Percentiles rank a stretch among this genome's conserved stretches.
These are phyloP conservation scores for Lichtheimia corymbifera DNA, from an alignment of 371 early-diverging fungal genomes.

Conservation along the genomic window DNA sequence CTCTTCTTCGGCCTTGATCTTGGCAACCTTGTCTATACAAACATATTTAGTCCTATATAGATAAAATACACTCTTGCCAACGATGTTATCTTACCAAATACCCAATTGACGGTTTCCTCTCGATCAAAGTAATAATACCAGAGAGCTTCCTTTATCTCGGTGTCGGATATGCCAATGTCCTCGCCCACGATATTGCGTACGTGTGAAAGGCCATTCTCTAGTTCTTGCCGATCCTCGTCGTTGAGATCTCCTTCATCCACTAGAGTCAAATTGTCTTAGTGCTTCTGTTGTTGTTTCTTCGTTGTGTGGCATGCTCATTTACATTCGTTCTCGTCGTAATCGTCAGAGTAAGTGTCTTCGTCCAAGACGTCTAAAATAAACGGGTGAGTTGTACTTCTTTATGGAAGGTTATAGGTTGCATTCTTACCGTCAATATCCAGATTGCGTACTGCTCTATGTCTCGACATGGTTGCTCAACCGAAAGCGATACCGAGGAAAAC, in stretches of 20 bases:
- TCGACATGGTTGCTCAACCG: conserved; percentile 56
- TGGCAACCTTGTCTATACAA: conserved; percentile 37
- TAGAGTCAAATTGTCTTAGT: conserved; percentile 4
- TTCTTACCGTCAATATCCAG: conserved; percentile 66
- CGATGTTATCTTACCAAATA: conserved; percentile 52
- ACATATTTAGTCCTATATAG: not conserved
- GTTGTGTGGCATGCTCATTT: not conserved
- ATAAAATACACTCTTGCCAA: not conserved
- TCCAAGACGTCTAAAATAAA: conserved; percentile 58
- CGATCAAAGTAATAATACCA: conserved; percentile 69
- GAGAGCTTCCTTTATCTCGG: conserved; percentile 66
- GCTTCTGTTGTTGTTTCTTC: not conserved
- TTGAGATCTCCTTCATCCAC: conserved; percentile 41
- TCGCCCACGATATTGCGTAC: conserved; percentile 58
- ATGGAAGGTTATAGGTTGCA: not conserved
- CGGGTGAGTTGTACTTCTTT: not conserved
- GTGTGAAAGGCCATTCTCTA: conserved; percentile 55
- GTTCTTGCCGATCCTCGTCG: conserved; percentile 47
- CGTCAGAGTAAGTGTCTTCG: conserved; percentile 60
- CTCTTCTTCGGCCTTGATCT: conserved; percentile 38
- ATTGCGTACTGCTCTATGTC: conserved; percentile 75
- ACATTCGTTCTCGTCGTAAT: conserved; percentile 56
- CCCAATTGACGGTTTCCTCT: conserved; percentile 56
- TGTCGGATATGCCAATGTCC: conserved; percentile 39
- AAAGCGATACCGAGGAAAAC: not conserved